Base-by-base conservation (phyloP, 306 rosid species). In the Urtica urens region DNA sequence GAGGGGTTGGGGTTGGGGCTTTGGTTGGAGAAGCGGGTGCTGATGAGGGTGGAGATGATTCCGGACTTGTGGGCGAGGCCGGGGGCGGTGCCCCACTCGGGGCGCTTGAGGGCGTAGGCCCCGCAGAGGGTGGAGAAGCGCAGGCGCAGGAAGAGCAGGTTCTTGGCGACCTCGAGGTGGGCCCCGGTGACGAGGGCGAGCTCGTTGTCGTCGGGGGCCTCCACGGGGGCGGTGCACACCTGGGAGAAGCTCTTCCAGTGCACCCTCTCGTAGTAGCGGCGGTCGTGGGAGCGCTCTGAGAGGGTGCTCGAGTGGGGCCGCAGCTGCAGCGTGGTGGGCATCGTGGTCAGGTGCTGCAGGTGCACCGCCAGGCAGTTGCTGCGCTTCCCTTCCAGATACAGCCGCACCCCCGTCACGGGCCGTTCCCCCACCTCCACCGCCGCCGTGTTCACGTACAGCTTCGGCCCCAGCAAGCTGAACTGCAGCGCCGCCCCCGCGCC, bases 171-270 rank as follows among this genome's bases (percentile, higher is more conserved):
- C 72, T 81, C 83, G 0, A 86, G 77, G 64, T 69, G 78, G 34
- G 88, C 96, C 34, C 93, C 96, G 0, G 93, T 76, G 46, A 86
- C 96, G n/a, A 81, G 54, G 3, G 79, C 55, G 58, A 46, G 52
- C 9, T 81, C 88, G 12, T 86, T 86, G 10, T 81, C 88, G 12
- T 86, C 88, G 7, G 58, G 53, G 42, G 77, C 64, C 52, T 86
- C 72, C 5, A 86, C 80, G 30, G 96, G 96, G 46, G 85, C 96
- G 0, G 96, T 81, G 73, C 93, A 86, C 37, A 86, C 78, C 29
- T 86, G 86, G 42, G 93, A 86, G 72, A 82, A 86, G 65, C 77
- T 86, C 87, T 81, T 78, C 93, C 96, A 78, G 55, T 81, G 88
- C 54, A 86, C 96, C 71, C 79, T 86, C 65, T 81, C 96, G 4